Base-by-base conservation (phyloP, 2,329 filamentous ascomycete genomes). In the Curvularia lunata region DNA sequence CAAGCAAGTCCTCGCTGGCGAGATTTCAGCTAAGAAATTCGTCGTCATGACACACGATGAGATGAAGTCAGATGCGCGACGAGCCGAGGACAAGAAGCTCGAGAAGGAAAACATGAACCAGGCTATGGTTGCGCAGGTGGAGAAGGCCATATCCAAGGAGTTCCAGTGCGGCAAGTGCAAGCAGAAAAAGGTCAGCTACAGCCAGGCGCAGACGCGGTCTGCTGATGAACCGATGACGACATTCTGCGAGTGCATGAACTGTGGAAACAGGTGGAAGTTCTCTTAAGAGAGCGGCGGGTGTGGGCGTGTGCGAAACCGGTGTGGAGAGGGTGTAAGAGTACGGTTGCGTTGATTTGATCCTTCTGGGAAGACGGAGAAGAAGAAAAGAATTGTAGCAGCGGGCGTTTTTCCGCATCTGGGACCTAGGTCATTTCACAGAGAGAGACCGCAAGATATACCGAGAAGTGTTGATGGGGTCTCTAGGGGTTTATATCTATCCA, bases 61-160 rank as follows among this genome's bases (percentile, higher is more conserved):
- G 77, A 86, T 99, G 75, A 96, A 96, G 81, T 95, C 91, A 47
- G 89, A 88, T 48, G 88, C 95, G 77, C 90, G 91, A 78, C 87
- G 88, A 60, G 87, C 86, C 69, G 86, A 89, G 72, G 92, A 97
- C 67, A 81, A 85, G 67, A 87, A 87, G 76, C 84, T 97, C 49
- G 85, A 92, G 75, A 87, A 91, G 79, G 92, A 97, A 79, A 99
- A 99, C 79, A 93, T 98, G 91, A 92, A 92, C 82, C 92, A 94
- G 78, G 92, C 95, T 1, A 96, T 98, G 88, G 93, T 96, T 10
- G 91, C 94, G 56, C 90, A 93, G 83, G 90, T 88, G 18, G 90
- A 97, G 79, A 95, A 92, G 84, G 93, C 90, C 74, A 92, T 97
- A 80, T 92, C 89, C 75, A 89, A 90, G 75, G 91, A 89, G 56